phyloP scores from a whole-genome alignment of 2,329 filamentous ascomycete species.

The Fusarium nodosum region DNA sequence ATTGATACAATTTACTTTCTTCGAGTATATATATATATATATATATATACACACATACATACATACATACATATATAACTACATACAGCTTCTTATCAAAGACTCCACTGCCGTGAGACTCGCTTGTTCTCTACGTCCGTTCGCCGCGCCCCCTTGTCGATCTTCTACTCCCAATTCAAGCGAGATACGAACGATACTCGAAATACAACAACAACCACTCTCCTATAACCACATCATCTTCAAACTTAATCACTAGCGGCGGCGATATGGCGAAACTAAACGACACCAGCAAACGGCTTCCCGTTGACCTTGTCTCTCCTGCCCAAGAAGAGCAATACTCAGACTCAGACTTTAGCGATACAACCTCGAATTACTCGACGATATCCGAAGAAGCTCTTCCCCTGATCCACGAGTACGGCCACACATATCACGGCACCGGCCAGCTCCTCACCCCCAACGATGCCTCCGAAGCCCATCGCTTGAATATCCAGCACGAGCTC shows the following conservation, averaged over 20 bases:
- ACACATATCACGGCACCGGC: slow-evolving; percentile 56
- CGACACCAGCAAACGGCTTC: slow-evolving; percentile 11
- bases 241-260: not conserved
- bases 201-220: slow-evolving; percentile 34
- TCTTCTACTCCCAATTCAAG: slow-evolving; percentile 5
- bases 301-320: slow-evolving; percentile 33
- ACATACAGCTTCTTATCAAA: not conserved
- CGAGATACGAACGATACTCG: slow-evolving; percentile 10
- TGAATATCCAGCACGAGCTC: slow-evolving; percentile 54
- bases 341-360: slow-evolving; percentile 47
- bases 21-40: slow-evolving; percentile 7
- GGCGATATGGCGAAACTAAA: slow-evolving; percentile 23
- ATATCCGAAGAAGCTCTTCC: slow-evolving; percentile 54
- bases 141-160: slow-evolving; percentile 22
- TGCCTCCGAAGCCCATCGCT: slow-evolving; percentile 51
- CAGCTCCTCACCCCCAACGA: slow-evolving; percentile 54
- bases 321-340: slow-evolving; percentile 28
- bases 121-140: slow-evolving; percentile 5
- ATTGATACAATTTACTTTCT: not conserved
- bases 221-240: slow-evolving; percentile 27
- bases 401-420: slow-evolving; percentile 54
- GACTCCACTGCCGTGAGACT: slow-evolving; percentile 1
- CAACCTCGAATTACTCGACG: slow-evolving; percentile 54
- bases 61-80: not conserved
- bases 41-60: no score